Evolutionary conservation across 352 stramenopile species (phyloP).

Genomic region (Phytophthora syringae): DNA sequence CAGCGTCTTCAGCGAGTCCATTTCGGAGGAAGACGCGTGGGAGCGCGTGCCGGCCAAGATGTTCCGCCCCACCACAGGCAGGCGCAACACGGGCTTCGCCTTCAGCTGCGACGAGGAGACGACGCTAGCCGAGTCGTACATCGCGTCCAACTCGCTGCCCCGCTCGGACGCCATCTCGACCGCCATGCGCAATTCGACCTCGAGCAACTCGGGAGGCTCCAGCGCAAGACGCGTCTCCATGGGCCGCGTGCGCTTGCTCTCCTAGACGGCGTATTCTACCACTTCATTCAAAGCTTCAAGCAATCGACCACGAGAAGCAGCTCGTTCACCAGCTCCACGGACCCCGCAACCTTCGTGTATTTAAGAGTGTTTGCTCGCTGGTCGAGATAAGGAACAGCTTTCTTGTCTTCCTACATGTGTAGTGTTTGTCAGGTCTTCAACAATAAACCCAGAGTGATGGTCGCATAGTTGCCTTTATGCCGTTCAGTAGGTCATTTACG

Average conservation of each 20-base stretch:
- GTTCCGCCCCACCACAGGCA: slow-evolving; percentile 41
- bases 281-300: slow-evolving; percentile 17
- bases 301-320: slow-evolving; percentile 13
- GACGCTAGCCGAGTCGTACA: slow-evolving; percentile 84
- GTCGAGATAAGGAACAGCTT: slow-evolving; percentile 22
- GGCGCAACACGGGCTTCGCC: slow-evolving; percentile 75
- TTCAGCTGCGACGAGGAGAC: slow-evolving; percentile 89
- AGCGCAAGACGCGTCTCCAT: slow-evolving; percentile 39
- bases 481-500: background rate
- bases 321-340: slow-evolving; percentile 27
- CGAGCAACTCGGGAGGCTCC: slow-evolving; percentile 17
- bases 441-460: background rate
- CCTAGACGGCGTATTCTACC: slow-evolving; percentile 17
- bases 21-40: slow-evolving; percentile 51
- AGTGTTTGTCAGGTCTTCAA: too few species aligned
- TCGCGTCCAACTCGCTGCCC: slow-evolving; percentile 80
- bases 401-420: slow-evolving; percentile 20
- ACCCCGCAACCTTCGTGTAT: slow-evolving; percentile 21
- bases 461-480: background rate
- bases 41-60: slow-evolving; percentile 47
- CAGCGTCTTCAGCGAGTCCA: slow-evolving; percentile 69
- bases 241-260: slow-evolving; percentile 33
- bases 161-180: slow-evolving; percentile 68
- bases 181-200: slow-evolving; percentile 64
- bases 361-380: slow-evolving; percentile 24